phyloP scores from a whole-genome alignment of 441 rosid species.

The Pelargonium fulgidum region DNA sequence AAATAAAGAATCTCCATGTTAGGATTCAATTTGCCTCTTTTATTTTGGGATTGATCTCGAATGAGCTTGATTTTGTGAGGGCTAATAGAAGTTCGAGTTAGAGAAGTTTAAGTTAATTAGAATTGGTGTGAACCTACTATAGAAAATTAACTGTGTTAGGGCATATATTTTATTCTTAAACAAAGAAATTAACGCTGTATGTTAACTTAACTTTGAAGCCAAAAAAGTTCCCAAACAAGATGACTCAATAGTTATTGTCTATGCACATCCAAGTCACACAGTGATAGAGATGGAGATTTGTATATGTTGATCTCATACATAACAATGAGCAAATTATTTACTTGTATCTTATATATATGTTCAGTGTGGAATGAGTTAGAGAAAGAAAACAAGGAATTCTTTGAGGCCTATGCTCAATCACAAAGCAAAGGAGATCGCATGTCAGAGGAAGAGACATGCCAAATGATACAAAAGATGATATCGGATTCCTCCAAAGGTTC shows the following conservation, averaged over 20 bases:
- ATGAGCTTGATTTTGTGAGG: background rate
- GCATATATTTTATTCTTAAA: too few species aligned
- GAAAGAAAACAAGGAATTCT: slow-evolving; percentile 91
- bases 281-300: slow-evolving; percentile 1
- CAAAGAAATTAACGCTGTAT: too few species aligned
- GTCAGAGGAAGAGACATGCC: slow-evolving; percentile 79
- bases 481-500: slow-evolving; percentile 49
- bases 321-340: background rate
- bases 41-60: background rate
- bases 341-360: background rate
- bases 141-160: too few species aligned
- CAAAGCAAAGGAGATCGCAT: slow-evolving; percentile 57
- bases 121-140: too few species aligned
- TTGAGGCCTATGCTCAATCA: slow-evolving; percentile 55
- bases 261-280: background rate
- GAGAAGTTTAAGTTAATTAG: too few species aligned
- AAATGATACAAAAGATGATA: slow-evolving; percentile 66
- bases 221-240: too few species aligned
- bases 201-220: too few species aligned
- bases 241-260: background rate
- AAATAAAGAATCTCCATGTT: background rate
- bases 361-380: slow-evolving; percentile 87
- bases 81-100: too few species aligned
- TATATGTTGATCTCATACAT: background rate
- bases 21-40: background rate